Base-by-base conservation (phyloP, 768 basidiomycete genomes). In the Amanita fuliginea region DNA sequence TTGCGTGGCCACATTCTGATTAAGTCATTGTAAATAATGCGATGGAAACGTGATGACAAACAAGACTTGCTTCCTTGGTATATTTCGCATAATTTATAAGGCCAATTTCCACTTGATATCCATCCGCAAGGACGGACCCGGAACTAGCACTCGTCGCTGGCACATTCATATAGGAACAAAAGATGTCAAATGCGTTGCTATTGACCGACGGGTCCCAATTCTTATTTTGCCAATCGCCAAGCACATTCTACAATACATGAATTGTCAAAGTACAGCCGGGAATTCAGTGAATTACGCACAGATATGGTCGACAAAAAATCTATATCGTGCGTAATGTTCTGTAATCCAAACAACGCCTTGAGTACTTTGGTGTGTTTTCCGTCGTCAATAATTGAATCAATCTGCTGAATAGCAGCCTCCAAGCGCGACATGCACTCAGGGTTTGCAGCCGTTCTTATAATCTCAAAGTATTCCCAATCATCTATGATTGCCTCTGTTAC, bases 401-500 rank as follows among this genome's bases (percentile, higher is more conserved):
- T 75, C 4, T 72, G 69, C 26, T 65, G 51, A 51, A 88, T 74
- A 6, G 81, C 62, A 24, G 73, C 72, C 56, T 78, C 72, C 28
- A 88, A 66, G 54, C 78, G 76, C 7, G 59, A 56, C 4, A 79
- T 75, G 61, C 85, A 90, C 34, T 63, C 69, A 0, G 75, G 72
- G 56, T 86, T 78, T 3, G 85, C 83, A 21, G 76, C 81, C 11
- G 67, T 70, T 45, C 86, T 76, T 54, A 87, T 85, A 57, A 94
- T 74, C 35, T 91, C 87, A 74, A 82, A 83, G 64, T 94, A 96
- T 63, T 95, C 79, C 80, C 90, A 91, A 57, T 86, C 88, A 54
- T 78, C 69, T 30, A 93, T 64, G 6, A 77, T 63, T 2, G 94
- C 92, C 57, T 94, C 90, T 0, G 89, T 94, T 6, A 96, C 94